phyloP scores from a whole-genome alignment of 1,139 yeast genomes.

The Debaryomyces fabryi region DNA sequence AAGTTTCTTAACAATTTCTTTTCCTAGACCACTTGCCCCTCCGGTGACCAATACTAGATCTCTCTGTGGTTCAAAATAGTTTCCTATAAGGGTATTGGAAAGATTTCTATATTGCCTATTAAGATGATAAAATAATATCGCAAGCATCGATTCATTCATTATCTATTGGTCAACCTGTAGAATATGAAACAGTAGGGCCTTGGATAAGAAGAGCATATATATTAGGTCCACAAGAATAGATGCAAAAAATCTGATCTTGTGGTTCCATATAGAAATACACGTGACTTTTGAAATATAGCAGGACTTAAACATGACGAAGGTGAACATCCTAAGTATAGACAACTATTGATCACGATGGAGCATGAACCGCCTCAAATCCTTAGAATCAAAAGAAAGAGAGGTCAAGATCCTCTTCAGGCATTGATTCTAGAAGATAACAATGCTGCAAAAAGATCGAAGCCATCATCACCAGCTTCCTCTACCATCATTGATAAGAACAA shows the following conservation, averaged over 20 bases:
- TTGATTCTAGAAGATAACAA: conserved; percentile 49
- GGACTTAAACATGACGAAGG: not conserved
- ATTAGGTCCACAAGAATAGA: conserved; percentile 5
- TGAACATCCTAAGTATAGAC: not conserved
- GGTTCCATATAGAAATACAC: conserved; percentile 4
- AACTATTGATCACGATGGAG: conserved; percentile 1
- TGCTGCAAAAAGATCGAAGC: conserved; percentile 48
- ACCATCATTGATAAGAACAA: conserved; percentile 8
- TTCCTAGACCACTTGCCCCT: conserved; percentile 77
- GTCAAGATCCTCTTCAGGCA: conserved; percentile 86
- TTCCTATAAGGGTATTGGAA: conserved; percentile 50
- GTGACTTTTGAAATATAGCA: not conserved
- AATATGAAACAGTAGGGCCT: not conserved
- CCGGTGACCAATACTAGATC: conserved; percentile 83
- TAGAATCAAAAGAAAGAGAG: conserved; percentile 81
- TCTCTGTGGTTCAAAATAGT: conserved; percentile 47
- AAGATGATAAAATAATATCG: conserved; percentile 10
- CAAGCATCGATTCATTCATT: conserved; percentile 4
- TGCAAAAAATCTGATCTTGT: conserved; percentile 8
- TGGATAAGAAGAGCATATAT: not conserved
- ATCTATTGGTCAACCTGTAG: not conserved
- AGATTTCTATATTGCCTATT: conserved; percentile 34
- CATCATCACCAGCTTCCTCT: conserved; percentile 32
- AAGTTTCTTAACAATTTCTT: conserved; percentile 55
- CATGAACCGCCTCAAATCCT: conserved; percentile 57